These are phyloP conservation scores for Mortierella antarctica DNA, from an alignment of 192 early-diverging fungal genomes.

Conservation along the genomic window DNA sequence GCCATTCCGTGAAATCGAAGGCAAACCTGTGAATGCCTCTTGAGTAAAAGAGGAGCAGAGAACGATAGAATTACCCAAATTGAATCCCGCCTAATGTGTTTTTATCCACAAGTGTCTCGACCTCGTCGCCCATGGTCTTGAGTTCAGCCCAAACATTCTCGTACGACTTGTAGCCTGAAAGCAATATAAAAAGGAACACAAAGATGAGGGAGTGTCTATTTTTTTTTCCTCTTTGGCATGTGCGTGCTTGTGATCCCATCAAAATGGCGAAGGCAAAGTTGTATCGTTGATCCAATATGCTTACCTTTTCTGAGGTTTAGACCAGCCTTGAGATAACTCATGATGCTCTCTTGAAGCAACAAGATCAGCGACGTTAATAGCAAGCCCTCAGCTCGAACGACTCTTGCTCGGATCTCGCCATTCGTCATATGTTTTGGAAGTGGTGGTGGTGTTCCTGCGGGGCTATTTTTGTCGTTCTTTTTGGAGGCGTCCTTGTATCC, in stretches of 20 bases:
- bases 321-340: conserved; percentile 64
- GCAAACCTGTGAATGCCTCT: neutral
- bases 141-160: conserved; percentile 61
- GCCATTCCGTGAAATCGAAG: neutral
- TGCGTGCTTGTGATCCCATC: neutral
- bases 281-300: neutral
- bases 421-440: conserved; percentile 57
- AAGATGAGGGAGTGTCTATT: neutral
- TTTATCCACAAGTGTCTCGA: conserved; percentile 54
- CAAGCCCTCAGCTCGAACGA: conserved; percentile 62
- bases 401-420: conserved; percentile 62
- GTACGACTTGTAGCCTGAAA: conserved; percentile 61
- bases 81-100: conserved; percentile 64
- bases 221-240: neutral
- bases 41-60: neutral
- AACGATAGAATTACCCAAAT: conserved; percentile 55
- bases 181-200: neutral
- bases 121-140: conserved; percentile 58
- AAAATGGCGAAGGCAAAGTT: no score
- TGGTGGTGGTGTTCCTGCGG: conserved; percentile 36
- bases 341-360: conserved; percentile 59
- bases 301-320: conserved; percentile 66
- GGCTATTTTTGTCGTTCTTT: conserved; percentile 14
- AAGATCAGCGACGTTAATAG: conserved; percentile 62
- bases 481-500: conserved; percentile 37